A percentile compares a stretch with the other conserved stretches of the same genome.
These are phyloP conservation scores for Hypericum androsaemum DNA, from an alignment of 345 rosid species.

Conservation along the genomic window DNA sequence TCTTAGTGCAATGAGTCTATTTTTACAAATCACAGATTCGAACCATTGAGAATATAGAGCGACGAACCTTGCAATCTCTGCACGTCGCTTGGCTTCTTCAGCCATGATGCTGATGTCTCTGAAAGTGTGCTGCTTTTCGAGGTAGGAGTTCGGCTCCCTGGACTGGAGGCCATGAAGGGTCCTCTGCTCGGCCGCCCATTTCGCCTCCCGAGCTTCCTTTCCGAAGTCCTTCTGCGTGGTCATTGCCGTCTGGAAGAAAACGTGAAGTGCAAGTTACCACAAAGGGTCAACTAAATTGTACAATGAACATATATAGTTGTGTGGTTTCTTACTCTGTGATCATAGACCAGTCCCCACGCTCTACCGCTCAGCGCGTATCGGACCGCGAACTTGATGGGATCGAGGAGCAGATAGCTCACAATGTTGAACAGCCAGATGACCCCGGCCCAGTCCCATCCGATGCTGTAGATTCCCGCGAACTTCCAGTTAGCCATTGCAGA, in stretches of 20 bases:
- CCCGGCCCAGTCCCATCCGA: conserved; percentile 77
- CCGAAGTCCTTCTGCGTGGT: conserved; percentile 51
- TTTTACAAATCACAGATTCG: no score
- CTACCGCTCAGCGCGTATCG: conserved; percentile 66
- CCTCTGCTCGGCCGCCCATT: conserved; percentile 58
- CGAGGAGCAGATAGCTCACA: conserved; percentile 52
- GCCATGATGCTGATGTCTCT: conserved; percentile 43
- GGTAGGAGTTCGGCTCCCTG: conserved; percentile 21
- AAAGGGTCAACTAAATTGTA: no score
- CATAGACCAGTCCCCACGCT: conserved; percentile 56
- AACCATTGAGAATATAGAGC: no score
- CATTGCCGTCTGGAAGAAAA: conserved; percentile 38
- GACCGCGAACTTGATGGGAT: conserved; percentile 75
- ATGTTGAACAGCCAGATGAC: conserved; percentile 73
- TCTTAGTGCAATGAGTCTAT: no score
- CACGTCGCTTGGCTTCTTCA: conserved; percentile 57
- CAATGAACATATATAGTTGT: background rate
- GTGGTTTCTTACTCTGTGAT: conserved; percentile 48
- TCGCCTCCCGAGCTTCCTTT: conserved; percentile 45
- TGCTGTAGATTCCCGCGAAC: conserved; percentile 50
- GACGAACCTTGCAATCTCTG: conserved; percentile 49
- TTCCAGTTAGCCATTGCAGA: conserved; percentile 50
- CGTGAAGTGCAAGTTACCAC: background rate
- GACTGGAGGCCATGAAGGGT: conserved; percentile 44
- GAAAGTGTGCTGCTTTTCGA: conserved; percentile 30